Conservation (phyloP, 2,329 filamentous ascomycete genomes). For the Fusarium nurragi region DNA sequence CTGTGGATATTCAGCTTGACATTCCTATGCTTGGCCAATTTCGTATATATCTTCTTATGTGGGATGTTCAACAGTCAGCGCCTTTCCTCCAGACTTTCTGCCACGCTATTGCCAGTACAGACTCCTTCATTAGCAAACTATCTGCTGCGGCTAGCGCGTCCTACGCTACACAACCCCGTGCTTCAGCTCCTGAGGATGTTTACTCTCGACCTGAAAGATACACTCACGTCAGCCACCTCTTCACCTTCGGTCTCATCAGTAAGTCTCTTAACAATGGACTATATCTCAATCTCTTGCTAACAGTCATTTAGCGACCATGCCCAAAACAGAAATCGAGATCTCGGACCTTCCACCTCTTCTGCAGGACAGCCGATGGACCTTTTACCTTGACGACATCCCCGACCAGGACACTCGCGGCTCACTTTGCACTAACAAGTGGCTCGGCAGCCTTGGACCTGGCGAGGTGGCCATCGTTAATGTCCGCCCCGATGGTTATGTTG, state of each 20-base stretch:
- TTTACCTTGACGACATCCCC: constrained; percentile 74
- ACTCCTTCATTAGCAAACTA: constrained; percentile 67
- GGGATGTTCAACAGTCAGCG: constrained; percentile 64
- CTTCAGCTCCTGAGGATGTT: constrained; percentile 68
- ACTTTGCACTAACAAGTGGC: constrained; percentile 74
- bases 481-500: constrained; percentile 78
- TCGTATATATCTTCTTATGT: constrained; percentile 76
- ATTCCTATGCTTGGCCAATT: constrained; percentile 83
- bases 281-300: constrained; percentile 18
- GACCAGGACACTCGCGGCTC: constrained; percentile 62
- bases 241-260: constrained; percentile 76
- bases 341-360: constrained; percentile 69
- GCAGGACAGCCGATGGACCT: constrained; percentile 73
- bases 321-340: constrained; percentile 71
- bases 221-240: constrained; percentile 71
- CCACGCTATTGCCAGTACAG: constrained; percentile 59
- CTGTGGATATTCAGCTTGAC: constrained; percentile 79
- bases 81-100: constrained; percentile 70
- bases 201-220: constrained; percentile 76
- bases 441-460: constrained; percentile 64
- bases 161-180: constrained; percentile 67
- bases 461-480: constrained; percentile 74
- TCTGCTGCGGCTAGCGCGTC: constrained; percentile 68
- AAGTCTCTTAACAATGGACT: constrained; percentile 44
- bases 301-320: constrained; percentile 60